These are phyloP conservation scores for Fusarium sp. DNA, from an alignment of 2,329 filamentous ascomycete genomes.

Conservation along the genomic window DNA sequence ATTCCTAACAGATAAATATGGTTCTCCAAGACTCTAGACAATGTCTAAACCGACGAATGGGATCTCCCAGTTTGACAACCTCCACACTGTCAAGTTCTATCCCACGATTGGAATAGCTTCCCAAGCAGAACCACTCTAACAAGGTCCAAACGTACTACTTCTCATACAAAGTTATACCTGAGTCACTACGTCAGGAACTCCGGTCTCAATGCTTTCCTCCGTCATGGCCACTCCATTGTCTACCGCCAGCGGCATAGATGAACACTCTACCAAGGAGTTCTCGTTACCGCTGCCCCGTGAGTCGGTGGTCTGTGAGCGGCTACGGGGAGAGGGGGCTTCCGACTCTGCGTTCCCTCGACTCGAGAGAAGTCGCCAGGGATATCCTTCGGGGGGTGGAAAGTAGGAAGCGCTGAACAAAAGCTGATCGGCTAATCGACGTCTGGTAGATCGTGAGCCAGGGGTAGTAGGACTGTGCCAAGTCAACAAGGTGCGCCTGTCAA, in stretches of 20 bases:
- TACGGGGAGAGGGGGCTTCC: neutral
- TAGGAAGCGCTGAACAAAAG: constrained; percentile 9
- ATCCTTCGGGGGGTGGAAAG: neutral
- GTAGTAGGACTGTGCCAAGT: constrained; percentile 16
- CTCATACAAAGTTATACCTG: constrained; percentile 34
- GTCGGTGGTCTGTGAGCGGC: neutral
- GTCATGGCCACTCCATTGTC: constrained; percentile 65
- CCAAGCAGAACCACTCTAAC: neutral
- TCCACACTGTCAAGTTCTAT: constrained; percentile 4
- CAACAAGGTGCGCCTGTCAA: neutral
- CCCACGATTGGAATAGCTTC: neutral
- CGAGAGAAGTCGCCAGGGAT: constrained; percentile 4
- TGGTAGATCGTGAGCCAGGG: constrained; percentile 8
- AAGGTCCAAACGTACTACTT: neutral
- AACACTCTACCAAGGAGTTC: constrained; percentile 10
- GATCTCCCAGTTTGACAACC: neutral
- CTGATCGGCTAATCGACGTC: constrained; percentile 9
- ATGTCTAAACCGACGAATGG: neutral
- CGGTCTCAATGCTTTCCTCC: constrained; percentile 65
- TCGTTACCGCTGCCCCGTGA: neutral
- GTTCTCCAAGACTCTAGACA: constrained; percentile 18
- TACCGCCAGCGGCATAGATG: constrained; percentile 55
- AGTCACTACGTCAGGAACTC: constrained; percentile 58
- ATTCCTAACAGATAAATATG: constrained; percentile 7
- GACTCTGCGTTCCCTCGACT: neutral